Conservation (phyloP, 1,139 yeast species). For the Sugiyamaella sp. region DNA sequence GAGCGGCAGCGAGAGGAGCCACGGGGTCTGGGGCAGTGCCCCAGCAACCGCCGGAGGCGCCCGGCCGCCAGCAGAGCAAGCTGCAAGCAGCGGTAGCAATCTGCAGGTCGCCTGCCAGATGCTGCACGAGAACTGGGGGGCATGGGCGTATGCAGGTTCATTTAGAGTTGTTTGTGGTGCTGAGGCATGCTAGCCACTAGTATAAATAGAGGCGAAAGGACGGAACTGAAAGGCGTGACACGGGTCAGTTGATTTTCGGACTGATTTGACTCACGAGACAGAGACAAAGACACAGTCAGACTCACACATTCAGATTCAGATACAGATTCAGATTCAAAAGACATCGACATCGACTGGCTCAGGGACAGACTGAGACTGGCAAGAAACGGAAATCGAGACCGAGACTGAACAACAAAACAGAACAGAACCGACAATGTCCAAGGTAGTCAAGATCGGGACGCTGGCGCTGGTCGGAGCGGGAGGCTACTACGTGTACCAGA, state of each 20-base stretch:
- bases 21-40: neutral
- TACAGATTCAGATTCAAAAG: too few relatives aligned
- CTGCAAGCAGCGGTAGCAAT: neutral
- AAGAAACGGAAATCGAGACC: too few relatives aligned
- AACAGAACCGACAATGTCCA: constrained; percentile 6
- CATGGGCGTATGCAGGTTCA: neutral
- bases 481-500: constrained; percentile 45
- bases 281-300: too few relatives aligned
- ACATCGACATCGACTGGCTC: too few relatives aligned
- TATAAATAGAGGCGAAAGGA: neutral
- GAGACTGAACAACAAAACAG: too few relatives aligned
- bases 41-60: constrained; percentile 5
- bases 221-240: neutral
- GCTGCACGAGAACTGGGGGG: neutral
- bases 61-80: neutral
- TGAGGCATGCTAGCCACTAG: neutral
- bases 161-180: neutral
- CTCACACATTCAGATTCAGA: too few relatives aligned
- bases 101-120: neutral
- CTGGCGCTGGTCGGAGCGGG: constrained; percentile 46
- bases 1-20: neutral
- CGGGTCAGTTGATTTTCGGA: neutral
- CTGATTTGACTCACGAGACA: neutral
- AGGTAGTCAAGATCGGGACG: constrained; percentile 25
- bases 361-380: too few relatives aligned